Conservation (phyloP, 164 flowering plant genomes). For the Euptelea pleiosperma region DNA sequence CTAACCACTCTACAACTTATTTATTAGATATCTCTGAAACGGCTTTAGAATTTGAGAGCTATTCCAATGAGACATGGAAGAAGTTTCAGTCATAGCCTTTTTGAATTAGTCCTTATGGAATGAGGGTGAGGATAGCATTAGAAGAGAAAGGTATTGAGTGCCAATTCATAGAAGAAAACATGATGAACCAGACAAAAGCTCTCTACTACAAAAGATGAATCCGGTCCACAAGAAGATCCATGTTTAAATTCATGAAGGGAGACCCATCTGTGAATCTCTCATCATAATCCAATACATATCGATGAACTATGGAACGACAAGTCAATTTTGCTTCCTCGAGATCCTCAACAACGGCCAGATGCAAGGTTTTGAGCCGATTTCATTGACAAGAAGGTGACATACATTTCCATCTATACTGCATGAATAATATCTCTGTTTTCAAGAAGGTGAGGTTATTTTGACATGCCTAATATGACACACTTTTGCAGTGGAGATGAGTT, state of each 20-base stretch:
- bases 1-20: no score
- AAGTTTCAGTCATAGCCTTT: background rate
- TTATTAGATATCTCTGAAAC: no score
- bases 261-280: conserved; percentile 12
- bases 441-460: no score
- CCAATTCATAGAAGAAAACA: conserved; percentile 6
- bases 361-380: conserved; percentile 10
- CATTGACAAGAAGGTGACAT: conserved; percentile 2
- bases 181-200: background rate
- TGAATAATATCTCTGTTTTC: no score
- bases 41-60: no score
- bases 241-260: no score
- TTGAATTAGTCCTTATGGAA: conserved; percentile 11
- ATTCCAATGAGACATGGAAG: background rate
- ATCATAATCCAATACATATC: conserved; percentile 8
- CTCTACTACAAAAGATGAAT: conserved; percentile 7
- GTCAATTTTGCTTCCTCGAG: conserved; percentile 5
- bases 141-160: conserved; percentile 3
- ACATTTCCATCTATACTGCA: no score
- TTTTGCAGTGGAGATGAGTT: no score
- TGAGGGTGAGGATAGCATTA: conserved; percentile 8
- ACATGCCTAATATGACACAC: no score
- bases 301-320: conserved; percentile 15
- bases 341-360: conserved; percentile 7
- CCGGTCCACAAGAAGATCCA: conserved; percentile 7